Base-by-base conservation (phyloP, 2,329 filamentous ascomycete species). In the Nemania sp. region DNA sequence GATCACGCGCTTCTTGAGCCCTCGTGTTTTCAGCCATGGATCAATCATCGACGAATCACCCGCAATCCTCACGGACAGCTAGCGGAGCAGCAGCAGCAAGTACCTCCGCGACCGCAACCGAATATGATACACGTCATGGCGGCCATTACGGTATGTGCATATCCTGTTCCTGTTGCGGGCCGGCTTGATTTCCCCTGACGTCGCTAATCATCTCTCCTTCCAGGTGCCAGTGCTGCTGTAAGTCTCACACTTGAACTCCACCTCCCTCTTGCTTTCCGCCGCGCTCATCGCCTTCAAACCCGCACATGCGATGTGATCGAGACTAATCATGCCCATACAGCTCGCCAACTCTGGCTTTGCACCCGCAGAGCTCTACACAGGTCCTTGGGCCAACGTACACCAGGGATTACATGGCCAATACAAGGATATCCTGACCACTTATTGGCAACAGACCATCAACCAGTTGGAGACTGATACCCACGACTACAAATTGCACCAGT, bases 401-500 rank as follows among this genome's bases (percentile, higher is more conserved):
- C 95, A 99, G 84, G 95, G 95, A 51, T 84, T 99, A 49, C 90
- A 89, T 60, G 93, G 92, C 64, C 90, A 90, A 64, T 97, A 97
- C 77, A 94, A 96, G 75, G 95, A 99, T 75, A 97, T 98, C 72
- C 83, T 99, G 70, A 97, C 96, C 45, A 97, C 94, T 5, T 99
- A 99, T 80, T 99, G 95, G 95, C 95, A 99, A 77, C 94, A 99
- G 73, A 95, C 93, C 65, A 97, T 99, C 79, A 94, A 90, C 68
- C 92, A 96, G 75, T 87, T 99, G 60, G 95, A 99, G 79, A 91
- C 86, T 62, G 95, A 98, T 71, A 92, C 90, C 50, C 95, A 99
- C 76, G 95, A 99, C 77, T 99, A 98, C 83, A 99, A 99, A 79
- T 86, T 98, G 58, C 95, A 99, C 76, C 95, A 98, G 76, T 83